Conservation (phyloP, 495 filamentous ascomycete genomes). For the Acidomyces sp. region DNA sequence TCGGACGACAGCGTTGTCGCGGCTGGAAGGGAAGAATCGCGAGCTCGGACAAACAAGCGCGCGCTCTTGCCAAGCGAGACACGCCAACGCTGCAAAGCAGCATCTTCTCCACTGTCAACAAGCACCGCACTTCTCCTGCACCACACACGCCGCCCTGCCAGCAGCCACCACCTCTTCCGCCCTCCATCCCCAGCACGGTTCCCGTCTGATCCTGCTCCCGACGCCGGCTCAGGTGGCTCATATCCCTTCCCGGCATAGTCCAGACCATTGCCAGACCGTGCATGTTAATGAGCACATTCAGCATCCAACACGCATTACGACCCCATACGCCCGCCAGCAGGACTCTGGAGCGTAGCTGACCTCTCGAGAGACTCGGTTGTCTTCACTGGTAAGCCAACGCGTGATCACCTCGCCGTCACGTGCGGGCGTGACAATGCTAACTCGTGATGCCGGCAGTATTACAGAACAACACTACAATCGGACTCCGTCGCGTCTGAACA, state of each 20-base stretch:
- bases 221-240: conserved; percentile 4
- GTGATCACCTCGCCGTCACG: conserved; percentile 5
- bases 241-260: conserved; percentile 8
- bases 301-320: conserved; percentile 9
- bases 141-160: not conserved
- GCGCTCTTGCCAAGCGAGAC: too few relatives aligned
- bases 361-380: not conserved
- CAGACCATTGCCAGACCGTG: conserved; percentile 12
- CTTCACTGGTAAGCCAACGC: conserved; percentile 8
- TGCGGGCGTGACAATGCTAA: conserved; percentile 8
- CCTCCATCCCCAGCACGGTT: not conserved
- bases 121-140: not conserved
- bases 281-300: conserved; percentile 16
- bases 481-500: not conserved
- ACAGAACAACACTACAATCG: not conserved
- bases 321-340: conserved; percentile 8
- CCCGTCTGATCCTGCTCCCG: not conserved
- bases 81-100: too few relatives aligned
- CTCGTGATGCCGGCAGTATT: conserved; percentile 1
- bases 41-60: too few relatives aligned
- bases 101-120: too few relatives aligned
- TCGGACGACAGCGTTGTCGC: too few relatives aligned
- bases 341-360: conserved; percentile 5
- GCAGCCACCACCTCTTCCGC: not conserved
- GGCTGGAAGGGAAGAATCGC: too few relatives aligned